Evolutionary conservation across 805 yeast genomes (phyloP).

Genomic region (Monosporozyma aquatica): DNA sequence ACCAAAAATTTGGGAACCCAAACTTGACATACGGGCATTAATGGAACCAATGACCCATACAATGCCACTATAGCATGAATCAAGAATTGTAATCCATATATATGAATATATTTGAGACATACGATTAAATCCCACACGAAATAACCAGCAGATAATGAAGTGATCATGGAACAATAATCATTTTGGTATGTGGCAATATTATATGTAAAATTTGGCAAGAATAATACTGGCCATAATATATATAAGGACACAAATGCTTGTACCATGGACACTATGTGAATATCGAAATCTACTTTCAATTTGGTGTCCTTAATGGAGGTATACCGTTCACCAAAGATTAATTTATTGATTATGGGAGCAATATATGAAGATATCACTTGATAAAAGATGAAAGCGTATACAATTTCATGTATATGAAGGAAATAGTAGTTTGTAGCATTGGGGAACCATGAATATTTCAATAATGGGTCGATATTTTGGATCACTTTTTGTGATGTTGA

Average conservation of each 20-base stretch:
- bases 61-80: constrained; percentile 80
- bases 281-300: constrained; percentile 67
- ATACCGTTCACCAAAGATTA: constrained; percentile 47
- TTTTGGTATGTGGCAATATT: constrained; percentile 60
- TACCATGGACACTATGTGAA: constrained; percentile 81
- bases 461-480: constrained; percentile 19
- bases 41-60: constrained; percentile 55
- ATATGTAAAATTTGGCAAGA: constrained; percentile 34
- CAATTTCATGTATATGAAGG: constrained; percentile 71
- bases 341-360: constrained; percentile 44
- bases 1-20: constrained; percentile 75
- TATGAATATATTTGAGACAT: constrained; percentile 50
- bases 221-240: constrained; percentile 54
- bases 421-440: constrained; percentile 34
- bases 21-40: constrained; percentile 68
- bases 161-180: constrained; percentile 67
- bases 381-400: constrained; percentile 53
- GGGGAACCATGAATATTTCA: constrained; percentile 23
- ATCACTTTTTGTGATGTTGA: neutral
- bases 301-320: constrained; percentile 35
- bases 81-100: constrained; percentile 76
- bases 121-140: constrained; percentile 82
- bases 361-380: constrained; percentile 37
- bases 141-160: constrained; percentile 72
- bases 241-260: constrained; percentile 63